Conservation (phyloP, 495 filamentous ascomycete genomes). For the Neurospora sublineolata region DNA sequence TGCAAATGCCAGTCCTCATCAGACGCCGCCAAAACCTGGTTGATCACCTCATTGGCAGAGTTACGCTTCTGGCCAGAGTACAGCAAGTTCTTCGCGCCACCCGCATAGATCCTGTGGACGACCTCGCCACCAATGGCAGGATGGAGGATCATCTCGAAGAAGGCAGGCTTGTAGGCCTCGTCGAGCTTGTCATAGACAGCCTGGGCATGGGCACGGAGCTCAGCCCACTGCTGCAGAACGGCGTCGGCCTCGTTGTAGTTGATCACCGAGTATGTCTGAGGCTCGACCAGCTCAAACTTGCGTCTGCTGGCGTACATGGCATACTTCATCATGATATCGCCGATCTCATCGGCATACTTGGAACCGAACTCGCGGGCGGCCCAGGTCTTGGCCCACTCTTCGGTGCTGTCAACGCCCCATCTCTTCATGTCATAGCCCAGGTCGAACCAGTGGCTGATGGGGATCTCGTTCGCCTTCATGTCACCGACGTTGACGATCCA, state of each 20-base stretch:
- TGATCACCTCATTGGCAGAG: slow-evolving; percentile 49
- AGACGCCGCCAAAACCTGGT: slow-evolving; percentile 47
- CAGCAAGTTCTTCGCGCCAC: slow-evolving; percentile 48
- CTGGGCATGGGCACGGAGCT: slow-evolving; percentile 42
- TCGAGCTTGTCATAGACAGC: slow-evolving; percentile 43
- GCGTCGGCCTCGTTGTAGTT: slow-evolving; percentile 64
- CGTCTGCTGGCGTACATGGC: slow-evolving; percentile 50
- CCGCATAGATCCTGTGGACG: slow-evolving; percentile 50
- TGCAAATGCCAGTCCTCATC: slow-evolving; percentile 52
- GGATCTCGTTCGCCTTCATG: slow-evolving; percentile 57
- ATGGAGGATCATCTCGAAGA: slow-evolving; percentile 62
- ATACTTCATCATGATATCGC: slow-evolving; percentile 47
- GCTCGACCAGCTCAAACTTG: slow-evolving; percentile 60
- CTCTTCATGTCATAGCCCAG: slow-evolving; percentile 51
- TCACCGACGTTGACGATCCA: slow-evolving; percentile 75
- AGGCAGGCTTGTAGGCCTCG: slow-evolving; percentile 39
- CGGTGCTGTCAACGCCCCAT: slow-evolving; percentile 43
- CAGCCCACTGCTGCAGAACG: slow-evolving; percentile 51
- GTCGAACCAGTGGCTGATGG: slow-evolving; percentile 56
- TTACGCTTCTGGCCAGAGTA: slow-evolving; percentile 55
- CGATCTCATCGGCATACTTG: slow-evolving; percentile 36
- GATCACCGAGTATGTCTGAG: slow-evolving; percentile 49
- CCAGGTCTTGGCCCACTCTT: slow-evolving; percentile 45
- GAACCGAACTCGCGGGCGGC: slow-evolving; percentile 50
- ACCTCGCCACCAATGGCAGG: slow-evolving; percentile 52